Base-by-base conservation (phyloP, 169 alveolate species). In the Plasmodium vivax region DNA sequence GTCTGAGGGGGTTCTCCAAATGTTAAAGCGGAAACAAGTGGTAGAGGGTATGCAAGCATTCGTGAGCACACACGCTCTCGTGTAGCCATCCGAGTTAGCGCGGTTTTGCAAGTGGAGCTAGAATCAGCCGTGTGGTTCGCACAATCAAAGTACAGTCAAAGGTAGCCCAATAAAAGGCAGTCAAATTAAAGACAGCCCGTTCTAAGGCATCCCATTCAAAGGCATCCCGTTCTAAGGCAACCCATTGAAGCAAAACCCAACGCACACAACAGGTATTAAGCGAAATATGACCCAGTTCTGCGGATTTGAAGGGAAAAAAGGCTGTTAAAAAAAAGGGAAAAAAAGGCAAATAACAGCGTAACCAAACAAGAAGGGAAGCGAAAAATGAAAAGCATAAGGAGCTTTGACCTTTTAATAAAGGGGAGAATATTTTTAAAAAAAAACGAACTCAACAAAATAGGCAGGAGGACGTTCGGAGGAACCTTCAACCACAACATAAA, bases 401-500 rank as follows among this genome's bases (percentile, higher is more conserved):
- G 43, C 43, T 56, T 85, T 54, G 72, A 74, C 10, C 23, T 85
- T 43, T 74, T 85, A 75, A 47, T 36, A n/a, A 73, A 85, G 81
- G 38, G 85, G 14, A 85, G 43, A 32, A 45, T 85, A 85, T 16
- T 27, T 51, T 85, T 75, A 74, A 51, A 77, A 68, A 85, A 47
- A 75, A 85, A 85, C 80, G 73, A 77, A 54, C 54, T 85, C 4
- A 85, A 85, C 68, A 75, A 77, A 75, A 74, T 85, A 75, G 19
- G 84, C 62, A 74, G 56, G 30, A 95, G 97, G 62, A 81, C 77
- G 5, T 93, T 95, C 81, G 97, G 96, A 27, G 92, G 96, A 23
- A 94, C 85, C 47, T 82, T 96, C 72, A 95, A 95, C 43, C 97
- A 88, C 43, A 96, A 95, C 73, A 92, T 96, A 80, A 96, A 95